Base-by-base conservation (phyloP, 1,284 basidiomycete genomes). In the Farysia itapuensis region DNA sequence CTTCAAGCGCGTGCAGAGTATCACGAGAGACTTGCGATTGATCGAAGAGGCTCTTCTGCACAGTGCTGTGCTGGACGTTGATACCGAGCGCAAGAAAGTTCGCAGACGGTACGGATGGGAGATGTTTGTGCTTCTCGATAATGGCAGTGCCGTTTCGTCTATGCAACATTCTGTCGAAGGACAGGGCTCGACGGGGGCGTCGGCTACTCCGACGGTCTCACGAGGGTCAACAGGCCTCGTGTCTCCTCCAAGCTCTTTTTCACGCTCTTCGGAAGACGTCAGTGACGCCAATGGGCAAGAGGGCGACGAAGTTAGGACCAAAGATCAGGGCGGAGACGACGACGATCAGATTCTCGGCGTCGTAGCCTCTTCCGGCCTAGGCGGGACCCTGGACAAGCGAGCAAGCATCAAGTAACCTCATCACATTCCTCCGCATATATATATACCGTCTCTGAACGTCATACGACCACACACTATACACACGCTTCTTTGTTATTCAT, bases 1-100 rank as follows among this genome's bases (percentile, higher is more conserved):
- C 15, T 75, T 75, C 45, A 74, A 70, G 28, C 42, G 68, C 5
- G 61, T 75, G 0, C 43, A 46, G 20, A 25, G 14, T 11, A 53
- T 68, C 9, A 63, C 52, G 32, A 9, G n/a, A 4, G 54, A 63
- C 39, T 5, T 47, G 9, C 35, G 15, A 3, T 31, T 51, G 36
- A 43, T 74, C 4, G 47, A 44, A 18, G 54, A 64, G 22, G 59
- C 70, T 4, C 20, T 73, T 19, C 13, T 43, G 22, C 48, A 42
- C 18, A 67, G 66, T 40, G 22, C 20, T 0, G 51, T 64, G 15
- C 34, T 74, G n/a, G 66, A 69, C 16, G 58, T 73, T 14, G 59
- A 65, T 37, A 29, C 33, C 16, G 47, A 47, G 8, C 25, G 28
- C 7, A 34, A 34, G 41, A 34, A 33, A 21, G 64, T 74, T 18